Percentiles rank a stretch among this genome's conserved stretches.
Conservation (phyloP, 2,329 filamentous ascomycete genomes). For the Sarocladium oryzae region DNA sequence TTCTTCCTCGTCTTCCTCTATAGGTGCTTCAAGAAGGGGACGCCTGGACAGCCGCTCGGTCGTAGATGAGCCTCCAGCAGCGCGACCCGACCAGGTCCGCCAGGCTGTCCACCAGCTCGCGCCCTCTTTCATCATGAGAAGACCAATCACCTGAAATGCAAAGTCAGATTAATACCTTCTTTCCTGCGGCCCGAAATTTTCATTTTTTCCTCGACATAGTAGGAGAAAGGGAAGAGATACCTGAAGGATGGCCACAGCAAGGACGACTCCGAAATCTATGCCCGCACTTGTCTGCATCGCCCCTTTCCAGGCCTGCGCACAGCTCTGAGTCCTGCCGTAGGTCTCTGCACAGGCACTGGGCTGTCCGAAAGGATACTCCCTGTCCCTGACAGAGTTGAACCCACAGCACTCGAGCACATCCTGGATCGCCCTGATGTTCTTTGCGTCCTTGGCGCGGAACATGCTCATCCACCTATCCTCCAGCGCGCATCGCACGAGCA, state of each 20-base stretch:
- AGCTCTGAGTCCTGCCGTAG: slow-evolving; percentile 40
- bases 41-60: slow-evolving; percentile 16
- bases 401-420: slow-evolving; percentile 63
- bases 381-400: slow-evolving; percentile 49
- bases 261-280: slow-evolving; percentile 46
- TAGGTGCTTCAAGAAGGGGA: slow-evolving; percentile 20
- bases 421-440: slow-evolving; percentile 53
- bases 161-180: too few relatives aligned
- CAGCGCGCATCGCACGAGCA: slow-evolving; percentile 43
- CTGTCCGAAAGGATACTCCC: slow-evolving; percentile 52
- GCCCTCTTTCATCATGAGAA: slow-evolving; percentile 24
- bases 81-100: slow-evolving; percentile 13
- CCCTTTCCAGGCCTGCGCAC: slow-evolving; percentile 48
- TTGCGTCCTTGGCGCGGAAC: slow-evolving; percentile 43
- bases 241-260: slow-evolving; percentile 50
- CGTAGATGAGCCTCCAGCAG: background rate
- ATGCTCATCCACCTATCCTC: slow-evolving; percentile 48
- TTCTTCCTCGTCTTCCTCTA: slow-evolving; percentile 23
- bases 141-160: slow-evolving; percentile 22
- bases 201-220: too few relatives aligned
- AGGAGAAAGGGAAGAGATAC: too few relatives aligned
- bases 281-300: slow-evolving; percentile 47
- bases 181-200: too few relatives aligned
- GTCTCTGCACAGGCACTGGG: slow-evolving; percentile 36
- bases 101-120: slow-evolving; percentile 24